phyloP scores from a whole-genome alignment of 805 yeast species.

The Candida glaebosa region DNA sequence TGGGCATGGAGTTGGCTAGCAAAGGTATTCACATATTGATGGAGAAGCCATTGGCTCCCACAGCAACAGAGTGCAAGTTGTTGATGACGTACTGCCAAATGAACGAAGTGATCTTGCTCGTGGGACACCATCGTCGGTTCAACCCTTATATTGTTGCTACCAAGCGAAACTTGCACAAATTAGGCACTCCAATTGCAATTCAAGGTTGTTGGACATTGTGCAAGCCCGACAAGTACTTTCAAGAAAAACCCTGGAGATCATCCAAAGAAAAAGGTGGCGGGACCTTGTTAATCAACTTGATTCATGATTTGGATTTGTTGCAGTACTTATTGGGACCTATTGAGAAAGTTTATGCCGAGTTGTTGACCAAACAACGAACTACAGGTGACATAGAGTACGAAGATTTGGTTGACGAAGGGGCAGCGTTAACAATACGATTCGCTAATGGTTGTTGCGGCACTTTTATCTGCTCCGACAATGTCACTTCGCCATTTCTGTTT shows the following conservation, averaged over 20 bases:
- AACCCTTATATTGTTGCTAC: constrained; percentile 40
- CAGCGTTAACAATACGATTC: constrained; percentile 35
- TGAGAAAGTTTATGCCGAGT: constrained; percentile 36
- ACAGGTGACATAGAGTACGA: constrained; percentile 11
- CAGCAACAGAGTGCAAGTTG: constrained; percentile 31
- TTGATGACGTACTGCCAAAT: constrained; percentile 24
- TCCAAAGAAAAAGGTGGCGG: constrained; percentile 36
- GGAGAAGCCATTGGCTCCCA: constrained; percentile 39
- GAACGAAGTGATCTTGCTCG: constrained; percentile 28
- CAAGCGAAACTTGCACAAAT: constrained; percentile 25
- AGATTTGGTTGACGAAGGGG: constrained; percentile 38
- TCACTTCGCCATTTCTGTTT: constrained; percentile 37
- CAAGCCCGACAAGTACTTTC: constrained; percentile 32
- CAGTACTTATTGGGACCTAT: constrained; percentile 40
- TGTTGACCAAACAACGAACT: constrained; percentile 28
- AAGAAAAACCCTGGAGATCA: constrained; percentile 38
- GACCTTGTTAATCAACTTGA: constrained; percentile 35
- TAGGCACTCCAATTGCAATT: constrained; percentile 34
- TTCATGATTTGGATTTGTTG: constrained; percentile 40
- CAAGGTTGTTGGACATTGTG: constrained; percentile 41
- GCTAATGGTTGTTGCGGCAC: constrained; percentile 38
- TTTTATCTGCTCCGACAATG: constrained; percentile 40
- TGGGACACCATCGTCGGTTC: constrained; percentile 43
- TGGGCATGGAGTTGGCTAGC: constrained; percentile 31
- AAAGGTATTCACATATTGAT: constrained; percentile 35